Evolutionary conservation across 768 basidiomycete species (phyloP).

Genomic region (Hypholoma sublateritium): DNA sequence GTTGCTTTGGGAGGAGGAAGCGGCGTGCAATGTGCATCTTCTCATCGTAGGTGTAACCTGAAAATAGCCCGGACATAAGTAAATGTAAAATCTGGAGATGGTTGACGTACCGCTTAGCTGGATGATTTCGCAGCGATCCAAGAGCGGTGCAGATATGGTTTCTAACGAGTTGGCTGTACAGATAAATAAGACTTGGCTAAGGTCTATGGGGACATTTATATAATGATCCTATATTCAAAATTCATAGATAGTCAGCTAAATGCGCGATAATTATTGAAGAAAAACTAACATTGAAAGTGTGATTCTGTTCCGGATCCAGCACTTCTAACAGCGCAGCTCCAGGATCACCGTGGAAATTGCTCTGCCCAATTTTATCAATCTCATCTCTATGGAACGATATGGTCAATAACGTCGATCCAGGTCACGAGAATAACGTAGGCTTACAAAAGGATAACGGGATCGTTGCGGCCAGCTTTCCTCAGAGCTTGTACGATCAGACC

Average conservation of each 20-base stretch:
- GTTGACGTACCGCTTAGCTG: constrained; percentile 62
- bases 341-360: constrained; percentile 90
- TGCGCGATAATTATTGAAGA: background rate
- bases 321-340: constrained; percentile 89
- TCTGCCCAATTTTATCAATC: constrained; percentile 87
- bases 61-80: background rate
- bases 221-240: constrained; percentile 72
- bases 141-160: constrained; percentile 82
- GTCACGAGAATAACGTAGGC: constrained; percentile 22
- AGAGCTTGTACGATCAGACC: constrained; percentile 86
- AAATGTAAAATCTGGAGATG: background rate
- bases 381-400: constrained; percentile 59
- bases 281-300: constrained; percentile 66
- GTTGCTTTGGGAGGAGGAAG: constrained; percentile 89
- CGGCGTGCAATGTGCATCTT: constrained; percentile 86
- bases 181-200: constrained; percentile 88
- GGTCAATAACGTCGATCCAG: background rate
- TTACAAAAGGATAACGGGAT: constrained; percentile 76
- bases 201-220: constrained; percentile 84
- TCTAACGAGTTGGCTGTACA: constrained; percentile 91
- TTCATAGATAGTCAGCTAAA: background rate
- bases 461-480: constrained; percentile 76
- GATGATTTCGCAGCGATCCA: constrained; percentile 89
- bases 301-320: constrained; percentile 92
- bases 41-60: constrained; percentile 86